Percentiles rank a stretch among this genome's conserved stretches.
phyloP scores from a whole-genome alignment of 78 protist genomes.

The Goniomonas avonlea region DNA sequence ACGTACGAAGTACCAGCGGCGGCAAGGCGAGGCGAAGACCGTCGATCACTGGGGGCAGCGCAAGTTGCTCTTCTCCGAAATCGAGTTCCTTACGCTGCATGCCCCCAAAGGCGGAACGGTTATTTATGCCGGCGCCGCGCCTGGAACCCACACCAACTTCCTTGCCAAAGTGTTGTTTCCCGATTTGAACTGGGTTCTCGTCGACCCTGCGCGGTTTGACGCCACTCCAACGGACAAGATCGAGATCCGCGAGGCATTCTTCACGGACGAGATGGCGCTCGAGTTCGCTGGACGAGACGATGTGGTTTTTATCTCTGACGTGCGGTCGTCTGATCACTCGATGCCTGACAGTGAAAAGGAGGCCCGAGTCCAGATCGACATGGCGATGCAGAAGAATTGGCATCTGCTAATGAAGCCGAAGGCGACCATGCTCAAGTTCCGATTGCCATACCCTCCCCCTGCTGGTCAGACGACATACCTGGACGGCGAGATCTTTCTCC shows the following conservation, averaged over 20 bases:
- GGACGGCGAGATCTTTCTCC: slow-evolving; percentile 40
- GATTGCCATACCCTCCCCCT: slow-evolving; percentile 50
- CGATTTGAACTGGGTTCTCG: not conserved
- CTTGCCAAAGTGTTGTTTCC: slow-evolving; percentile 43
- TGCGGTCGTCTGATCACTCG: slow-evolving; percentile 3
- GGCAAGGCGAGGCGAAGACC: slow-evolving; percentile 30
- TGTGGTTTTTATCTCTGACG: not conserved
- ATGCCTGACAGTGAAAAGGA: not conserved
- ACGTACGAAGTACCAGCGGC: too few species aligned
- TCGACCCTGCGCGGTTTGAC: slow-evolving; percentile 36
- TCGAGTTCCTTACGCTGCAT: not conserved
- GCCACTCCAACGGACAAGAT: not conserved
- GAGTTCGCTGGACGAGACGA: not conserved
- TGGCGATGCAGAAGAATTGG: not conserved
- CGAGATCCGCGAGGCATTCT: slow-evolving; percentile 7
- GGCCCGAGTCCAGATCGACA: not conserved
- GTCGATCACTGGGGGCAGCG: slow-evolving; percentile 37
- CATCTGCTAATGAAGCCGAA: not conserved
- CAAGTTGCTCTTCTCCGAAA: slow-evolving; percentile 1
- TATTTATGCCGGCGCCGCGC: slow-evolving; percentile 34
- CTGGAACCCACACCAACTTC: slow-evolving; percentile 28
- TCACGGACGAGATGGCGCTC: slow-evolving; percentile 31
- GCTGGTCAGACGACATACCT: slow-evolving; percentile 36
- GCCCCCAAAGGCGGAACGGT: not conserved
- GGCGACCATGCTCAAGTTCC: slow-evolving; percentile 43